phyloP scores from a whole-genome alignment of 108 stramenopile species.

The Fragilariopsis cylindrus region DNA sequence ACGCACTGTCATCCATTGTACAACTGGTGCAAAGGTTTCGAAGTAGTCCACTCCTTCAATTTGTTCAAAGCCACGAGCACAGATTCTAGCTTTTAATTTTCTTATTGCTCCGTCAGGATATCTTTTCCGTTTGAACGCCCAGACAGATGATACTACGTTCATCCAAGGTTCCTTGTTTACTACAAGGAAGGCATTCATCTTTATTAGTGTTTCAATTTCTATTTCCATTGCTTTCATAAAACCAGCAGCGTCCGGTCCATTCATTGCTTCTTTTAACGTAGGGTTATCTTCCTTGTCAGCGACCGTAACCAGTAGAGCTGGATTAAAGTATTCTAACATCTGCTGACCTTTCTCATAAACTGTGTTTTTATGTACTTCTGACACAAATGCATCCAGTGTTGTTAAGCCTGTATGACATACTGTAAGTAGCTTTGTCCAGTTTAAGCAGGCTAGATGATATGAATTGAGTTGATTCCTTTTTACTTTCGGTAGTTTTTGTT shows the following conservation, averaged over 20 bases:
- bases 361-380: background rate
- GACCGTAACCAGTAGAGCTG: slow-evolving; percentile 7
- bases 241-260: background rate
- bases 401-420: too few species aligned
- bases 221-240: background rate
- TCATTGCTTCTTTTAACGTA: background rate
- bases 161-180: background rate
- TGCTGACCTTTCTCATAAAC: background rate
- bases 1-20: slow-evolving; percentile 33
- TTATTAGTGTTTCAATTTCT: background rate
- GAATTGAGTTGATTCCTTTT: too few species aligned
- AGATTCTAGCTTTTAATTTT: too few species aligned
- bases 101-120: slow-evolving; percentile 27
- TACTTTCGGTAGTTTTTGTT: too few species aligned
- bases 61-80: too few species aligned
- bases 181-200: background rate
- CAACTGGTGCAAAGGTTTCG: too few species aligned
- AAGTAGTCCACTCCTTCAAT: slow-evolving; percentile 31
- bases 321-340: background rate
- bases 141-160: slow-evolving; percentile 13
- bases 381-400: background rate
- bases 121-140: slow-evolving; percentile 29
- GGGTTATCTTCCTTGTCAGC: slow-evolving; percentile 8
- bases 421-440: too few species aligned
- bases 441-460: too few species aligned